Evolutionary conservation across 164 flowering plant genomes (phyloP).

Genomic region (Chloranthus sessilifolius): DNA sequence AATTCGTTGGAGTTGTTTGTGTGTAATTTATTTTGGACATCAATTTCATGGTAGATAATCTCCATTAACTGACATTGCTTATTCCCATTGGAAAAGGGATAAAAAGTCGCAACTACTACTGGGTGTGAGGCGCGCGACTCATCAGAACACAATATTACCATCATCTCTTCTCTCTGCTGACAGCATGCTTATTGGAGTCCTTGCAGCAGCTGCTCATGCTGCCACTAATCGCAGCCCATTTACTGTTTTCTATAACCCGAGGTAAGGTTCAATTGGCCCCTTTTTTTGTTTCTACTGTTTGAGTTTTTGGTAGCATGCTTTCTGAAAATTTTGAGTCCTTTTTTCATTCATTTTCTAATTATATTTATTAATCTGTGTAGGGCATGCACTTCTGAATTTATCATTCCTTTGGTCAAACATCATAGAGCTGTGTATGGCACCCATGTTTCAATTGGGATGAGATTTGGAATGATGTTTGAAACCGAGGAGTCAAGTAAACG

Average conservation of each 20-base stretch:
- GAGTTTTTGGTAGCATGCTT: neutral
- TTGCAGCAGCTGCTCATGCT: constrained; percentile 99
- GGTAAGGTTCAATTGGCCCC: constrained; percentile 28
- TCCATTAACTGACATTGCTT: neutral
- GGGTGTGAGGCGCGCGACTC: constrained; percentile 91
- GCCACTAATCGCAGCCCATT: constrained; percentile 84
- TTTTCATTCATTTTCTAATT: neutral
- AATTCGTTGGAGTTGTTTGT: too few relatives aligned
- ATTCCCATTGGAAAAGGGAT: constrained; percentile 44
- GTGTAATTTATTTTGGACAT: too few relatives aligned
- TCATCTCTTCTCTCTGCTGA: constrained; percentile 97
- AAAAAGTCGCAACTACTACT: constrained; percentile 82
- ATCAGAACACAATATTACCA: constrained; percentile 79
- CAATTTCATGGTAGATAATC: too few relatives aligned
- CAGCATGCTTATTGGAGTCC: constrained; percentile 99
- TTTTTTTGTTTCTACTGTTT: neutral
- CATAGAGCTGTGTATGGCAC: constrained; percentile 71
- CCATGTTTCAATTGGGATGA: constrained; percentile 85
- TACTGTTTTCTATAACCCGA: constrained; percentile 91
- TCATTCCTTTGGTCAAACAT: constrained; percentile 65
- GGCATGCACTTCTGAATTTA: constrained; percentile 94
- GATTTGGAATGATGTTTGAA: constrained; percentile 99
- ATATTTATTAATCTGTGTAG: constrained; percentile 24
- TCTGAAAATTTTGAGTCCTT: constrained; percentile 4
- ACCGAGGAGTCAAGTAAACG: constrained; percentile 96